These are phyloP conservation scores for Quercus alba DNA, from an alignment of 306 rosid genomes.

Conservation along the genomic window DNA sequence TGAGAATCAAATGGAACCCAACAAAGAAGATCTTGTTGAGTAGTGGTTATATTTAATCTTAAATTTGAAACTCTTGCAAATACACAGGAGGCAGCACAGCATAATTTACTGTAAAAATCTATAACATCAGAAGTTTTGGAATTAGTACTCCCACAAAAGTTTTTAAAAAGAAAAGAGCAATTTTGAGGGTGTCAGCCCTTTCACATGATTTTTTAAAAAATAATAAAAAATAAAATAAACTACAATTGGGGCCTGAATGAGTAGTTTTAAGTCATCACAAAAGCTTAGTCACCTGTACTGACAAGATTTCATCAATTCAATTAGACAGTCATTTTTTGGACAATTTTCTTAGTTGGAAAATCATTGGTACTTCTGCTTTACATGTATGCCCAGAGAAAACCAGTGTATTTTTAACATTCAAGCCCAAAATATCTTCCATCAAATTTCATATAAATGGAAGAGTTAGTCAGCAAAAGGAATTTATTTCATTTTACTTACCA, in stretches of 20 bases:
- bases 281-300: neutral
- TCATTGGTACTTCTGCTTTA: neutral
- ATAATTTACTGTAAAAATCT: neutral
- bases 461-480: conserved; percentile 1
- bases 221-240: neutral
- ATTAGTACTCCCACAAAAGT: neutral
- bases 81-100: neutral
- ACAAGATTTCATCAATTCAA: neutral
- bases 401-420: neutral
- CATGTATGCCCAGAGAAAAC: neutral
- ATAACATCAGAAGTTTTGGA: neutral
- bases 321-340: neutral
- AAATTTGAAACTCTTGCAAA: neutral
- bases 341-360: neutral
- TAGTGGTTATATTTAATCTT: neutral
- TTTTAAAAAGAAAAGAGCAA: neutral
- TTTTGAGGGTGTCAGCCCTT: neutral
- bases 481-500: conserved; percentile 53
- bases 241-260: neutral
- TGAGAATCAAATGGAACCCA: neutral
- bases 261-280: neutral
- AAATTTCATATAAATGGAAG: neutral
- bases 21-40: neutral
- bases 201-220: neutral
- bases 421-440: neutral